Base-by-base conservation (phyloP, 768 basidiomycete genomes). In the Boletus eberwhitei region DNA sequence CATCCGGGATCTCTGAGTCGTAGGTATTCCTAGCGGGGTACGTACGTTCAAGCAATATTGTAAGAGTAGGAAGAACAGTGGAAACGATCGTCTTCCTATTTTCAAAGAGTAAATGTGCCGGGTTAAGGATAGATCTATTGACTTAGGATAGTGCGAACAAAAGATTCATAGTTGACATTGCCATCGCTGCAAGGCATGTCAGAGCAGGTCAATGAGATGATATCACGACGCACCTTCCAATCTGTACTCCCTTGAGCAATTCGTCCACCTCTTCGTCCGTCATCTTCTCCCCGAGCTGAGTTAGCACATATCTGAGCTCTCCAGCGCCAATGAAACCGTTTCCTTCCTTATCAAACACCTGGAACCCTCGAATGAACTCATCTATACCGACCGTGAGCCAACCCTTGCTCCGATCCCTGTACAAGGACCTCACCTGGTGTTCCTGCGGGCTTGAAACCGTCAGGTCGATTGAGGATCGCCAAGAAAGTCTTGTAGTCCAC, bases 281-380 rank as follows among this genome's bases (percentile, higher is more conserved):
- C 93, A 99, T 95, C 79, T 98, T 98, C 80, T 99, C 97, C 13
- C 97, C 97, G 0, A 99, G 82, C 65, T 95, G 94, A 8, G 97
- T 99, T 29, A 96, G 79, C 26, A 95, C 92, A 69, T 96, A 95
- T 71, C 79, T 74, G 52, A 85, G 72, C 61, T 84, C 83, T 40
- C 83, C 77, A 59, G 79, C 78, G 59, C 86, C 87, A 55, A 85
- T 85, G 70, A 79, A 83, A 2, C 87, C 87, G 53, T 87, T 86
- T 38, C 85, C 86, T 44, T 86, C 85, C 79, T 71, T 88, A 74
- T 98, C 96, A 62, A 99, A 98, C 12, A 98, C 96, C 64, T 98
- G 95, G 82, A 99, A 99, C 9, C 95, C 97, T 46, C 97, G 93
- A 66, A 98, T 93, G 76, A 99, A 99, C 68, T 99, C 97, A 80